Evolutionary conservation across 768 basidiomycete genomes (phyloP).

Genomic region (Symmetrospora coprosmae): DNA sequence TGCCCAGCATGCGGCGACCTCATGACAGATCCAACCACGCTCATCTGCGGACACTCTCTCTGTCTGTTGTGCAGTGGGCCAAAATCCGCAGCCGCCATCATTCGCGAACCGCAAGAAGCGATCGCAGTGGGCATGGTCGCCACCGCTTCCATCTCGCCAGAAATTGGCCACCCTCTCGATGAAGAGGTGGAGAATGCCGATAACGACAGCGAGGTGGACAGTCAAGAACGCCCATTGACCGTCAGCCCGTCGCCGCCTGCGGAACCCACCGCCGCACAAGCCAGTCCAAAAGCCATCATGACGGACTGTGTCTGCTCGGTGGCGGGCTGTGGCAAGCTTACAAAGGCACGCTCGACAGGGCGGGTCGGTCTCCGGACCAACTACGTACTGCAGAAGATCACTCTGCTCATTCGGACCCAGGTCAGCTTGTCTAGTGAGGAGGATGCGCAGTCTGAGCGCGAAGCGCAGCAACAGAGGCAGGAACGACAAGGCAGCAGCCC

Average conservation of each 20-base stretch:
- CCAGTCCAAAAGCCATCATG: neutral
- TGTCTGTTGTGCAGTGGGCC: conserved; percentile 24
- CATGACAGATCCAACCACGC: conserved; percentile 25
- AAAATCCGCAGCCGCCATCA: neutral
- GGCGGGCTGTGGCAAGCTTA: neutral
- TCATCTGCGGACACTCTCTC: conserved; percentile 30
- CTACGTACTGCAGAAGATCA: conserved; percentile 11
- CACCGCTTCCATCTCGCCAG: neutral
- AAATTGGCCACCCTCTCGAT: neutral
- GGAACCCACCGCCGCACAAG: too few relatives aligned
- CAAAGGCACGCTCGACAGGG: neutral
- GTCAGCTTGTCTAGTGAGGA: neutral
- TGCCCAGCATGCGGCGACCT: conserved; percentile 27
- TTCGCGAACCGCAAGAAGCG: too few relatives aligned
- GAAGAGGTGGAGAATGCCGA: neutral
- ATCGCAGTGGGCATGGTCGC: too few relatives aligned
- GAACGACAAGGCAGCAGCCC: neutral
- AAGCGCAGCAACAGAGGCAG: neutral
- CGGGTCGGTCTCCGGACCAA: conserved; percentile 1
- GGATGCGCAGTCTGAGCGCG: neutral
- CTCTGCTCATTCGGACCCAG: neutral
- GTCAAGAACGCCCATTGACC: too few relatives aligned
- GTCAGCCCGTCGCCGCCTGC: too few relatives aligned
- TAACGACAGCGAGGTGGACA: neutral
- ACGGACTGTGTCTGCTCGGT: conserved; percentile 1